These are phyloP conservation scores for Cucurbita ficifolia DNA, from an alignment of 306 rosid species.

Conservation along the genomic window DNA sequence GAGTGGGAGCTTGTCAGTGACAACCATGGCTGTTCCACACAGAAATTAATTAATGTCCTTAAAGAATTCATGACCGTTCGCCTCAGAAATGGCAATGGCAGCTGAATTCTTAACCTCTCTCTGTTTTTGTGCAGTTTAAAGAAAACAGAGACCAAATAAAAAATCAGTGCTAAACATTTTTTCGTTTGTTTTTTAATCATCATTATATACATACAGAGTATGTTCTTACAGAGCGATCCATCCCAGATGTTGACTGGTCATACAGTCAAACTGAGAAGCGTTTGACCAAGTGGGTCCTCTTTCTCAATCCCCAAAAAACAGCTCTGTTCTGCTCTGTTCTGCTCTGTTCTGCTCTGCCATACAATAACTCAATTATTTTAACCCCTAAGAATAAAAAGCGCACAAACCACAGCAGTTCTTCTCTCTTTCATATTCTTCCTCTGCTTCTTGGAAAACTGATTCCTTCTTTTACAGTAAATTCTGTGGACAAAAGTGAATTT, in stretches of 20 bases:
- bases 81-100: neutral
- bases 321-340: neutral
- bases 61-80: neutral
- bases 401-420: neutral
- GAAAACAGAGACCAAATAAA: neutral
- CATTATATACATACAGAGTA: slow-evolving; percentile 3
- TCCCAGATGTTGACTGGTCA: slow-evolving; percentile 6
- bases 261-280: neutral
- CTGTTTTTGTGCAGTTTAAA: neutral
- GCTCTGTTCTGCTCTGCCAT: neutral
- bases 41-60: neutral
- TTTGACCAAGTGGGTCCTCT: slow-evolving; percentile 7
- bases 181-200: neutral
- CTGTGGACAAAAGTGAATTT: neutral
- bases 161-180: neutral
- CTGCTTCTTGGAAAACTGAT: slow-evolving; percentile 2
- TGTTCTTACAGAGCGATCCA: neutral
- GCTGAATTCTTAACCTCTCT: neutral
- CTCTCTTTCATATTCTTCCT: slow-evolving; percentile 6
- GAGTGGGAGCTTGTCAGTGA: slow-evolving; percentile 2
- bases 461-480: neutral
- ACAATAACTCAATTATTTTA: neutral
- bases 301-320: slow-evolving; percentile 8
- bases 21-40: neutral
- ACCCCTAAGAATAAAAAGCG: neutral